Evolutionary conservation across 441 rosid species (phyloP).

Genomic region (Erysimum pusillum): DNA sequence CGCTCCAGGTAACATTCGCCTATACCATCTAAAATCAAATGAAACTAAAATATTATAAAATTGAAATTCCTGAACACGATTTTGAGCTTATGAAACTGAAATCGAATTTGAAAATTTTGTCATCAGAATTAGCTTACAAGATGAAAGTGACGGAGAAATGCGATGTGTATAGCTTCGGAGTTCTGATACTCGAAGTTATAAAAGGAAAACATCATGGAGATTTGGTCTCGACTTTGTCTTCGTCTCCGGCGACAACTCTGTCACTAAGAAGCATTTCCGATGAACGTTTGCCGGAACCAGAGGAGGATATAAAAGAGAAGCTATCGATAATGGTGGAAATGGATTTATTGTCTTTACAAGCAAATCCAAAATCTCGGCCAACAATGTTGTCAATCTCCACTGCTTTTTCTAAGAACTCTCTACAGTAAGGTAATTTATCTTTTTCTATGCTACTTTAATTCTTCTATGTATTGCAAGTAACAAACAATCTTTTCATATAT

Average conservation of each 20-base stretch:
- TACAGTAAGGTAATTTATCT: too few species aligned
- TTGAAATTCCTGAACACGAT: neutral
- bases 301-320: conserved; percentile 28
- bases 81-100: too few species aligned
- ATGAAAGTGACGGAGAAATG: too few species aligned
- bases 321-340: conserved; percentile 33
- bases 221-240: conserved; percentile 19
- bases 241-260: neutral
- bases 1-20: conserved; percentile 46
- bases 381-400: conserved; percentile 47
- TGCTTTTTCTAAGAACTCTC: neutral
- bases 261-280: conserved; percentile 39
- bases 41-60: neutral
- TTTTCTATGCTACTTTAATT: too few species aligned
- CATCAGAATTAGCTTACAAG: too few species aligned
- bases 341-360: conserved; percentile 40
- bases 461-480: too few species aligned
- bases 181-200: conserved; percentile 35
- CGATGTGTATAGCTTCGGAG: too few species aligned
- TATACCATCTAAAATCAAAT: neutral
- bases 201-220: conserved; percentile 44
- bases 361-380: conserved; percentile 46
- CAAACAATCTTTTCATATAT: too few species aligned
- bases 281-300: conserved; percentile 41
- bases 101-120: too few species aligned